Evolutionary conservation across 768 basidiomycete genomes (phyloP).

Genomic region (Tylopilus intermedius): DNA sequence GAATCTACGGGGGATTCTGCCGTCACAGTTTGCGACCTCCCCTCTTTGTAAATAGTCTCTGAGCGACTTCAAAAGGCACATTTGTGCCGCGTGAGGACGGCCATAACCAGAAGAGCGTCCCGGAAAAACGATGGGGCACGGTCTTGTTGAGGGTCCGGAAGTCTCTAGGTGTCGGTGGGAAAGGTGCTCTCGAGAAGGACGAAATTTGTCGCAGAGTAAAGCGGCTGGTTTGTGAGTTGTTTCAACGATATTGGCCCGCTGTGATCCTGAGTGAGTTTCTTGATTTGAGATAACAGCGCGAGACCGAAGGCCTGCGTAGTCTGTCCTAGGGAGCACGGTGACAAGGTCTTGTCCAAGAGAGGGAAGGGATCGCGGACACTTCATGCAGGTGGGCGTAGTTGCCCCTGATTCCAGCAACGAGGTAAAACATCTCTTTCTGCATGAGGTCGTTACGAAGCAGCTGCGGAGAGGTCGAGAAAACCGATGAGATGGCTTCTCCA

Average conservation of each 20-base stretch:
- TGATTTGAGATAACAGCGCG: constrained; percentile 11
- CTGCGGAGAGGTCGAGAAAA: constrained; percentile 2
- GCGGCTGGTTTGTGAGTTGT: constrained; percentile 14
- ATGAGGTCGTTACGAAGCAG: constrained; percentile 11
- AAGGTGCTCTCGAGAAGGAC: constrained; percentile 18
- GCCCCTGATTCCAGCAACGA: constrained; percentile 10
- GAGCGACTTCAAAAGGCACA: constrained; percentile 9
- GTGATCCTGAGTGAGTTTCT: background rate
- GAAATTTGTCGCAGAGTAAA: constrained; percentile 17
- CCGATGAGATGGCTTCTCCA: constrained; percentile 6
- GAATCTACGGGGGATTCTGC: constrained; percentile 10
- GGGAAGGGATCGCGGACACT: constrained; percentile 19
- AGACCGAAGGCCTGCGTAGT: constrained; percentile 12
- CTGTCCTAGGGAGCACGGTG: constrained; percentile 9
- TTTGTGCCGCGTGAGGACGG: constrained; percentile 15
- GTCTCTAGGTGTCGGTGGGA: constrained; percentile 19
- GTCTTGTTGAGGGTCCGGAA: constrained; percentile 17
- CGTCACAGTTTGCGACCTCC: constrained; percentile 2
- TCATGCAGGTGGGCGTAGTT: constrained; percentile 8
- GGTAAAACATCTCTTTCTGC: constrained; percentile 10
- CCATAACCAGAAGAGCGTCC: constrained; percentile 11
- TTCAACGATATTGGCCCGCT: constrained; percentile 10
- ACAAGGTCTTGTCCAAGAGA: constrained; percentile 18
- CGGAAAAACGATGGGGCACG: constrained; percentile 15
- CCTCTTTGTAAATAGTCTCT: constrained; percentile 11